A percentile compares a stretch with the other conserved stretches of the same genome.
These are phyloP conservation scores for Haematococcus lacustris DNA, from an alignment of 139 green algal genomes.

Conservation along the genomic window DNA sequence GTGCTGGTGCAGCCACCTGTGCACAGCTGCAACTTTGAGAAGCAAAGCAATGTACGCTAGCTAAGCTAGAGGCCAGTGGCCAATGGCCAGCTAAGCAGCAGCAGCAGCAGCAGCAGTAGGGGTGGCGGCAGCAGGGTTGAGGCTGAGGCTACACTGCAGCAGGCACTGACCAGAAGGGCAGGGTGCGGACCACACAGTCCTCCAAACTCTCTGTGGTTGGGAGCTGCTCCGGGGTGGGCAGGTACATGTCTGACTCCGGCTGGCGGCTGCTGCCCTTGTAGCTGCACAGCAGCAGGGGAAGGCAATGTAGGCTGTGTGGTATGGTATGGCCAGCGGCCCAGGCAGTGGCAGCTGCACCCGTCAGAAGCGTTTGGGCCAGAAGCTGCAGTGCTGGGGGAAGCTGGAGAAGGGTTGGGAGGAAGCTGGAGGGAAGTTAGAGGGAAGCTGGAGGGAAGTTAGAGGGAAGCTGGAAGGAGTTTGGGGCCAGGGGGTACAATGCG, in stretches of 20 bases:
- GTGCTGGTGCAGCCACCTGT: background rate
- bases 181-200: slow-evolving; percentile 19
- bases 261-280: background rate
- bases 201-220: slow-evolving; percentile 20
- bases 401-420: no score
- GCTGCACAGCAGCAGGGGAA: no score
- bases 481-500: background rate
- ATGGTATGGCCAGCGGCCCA: background rate
- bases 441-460: no score
- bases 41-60: no score
- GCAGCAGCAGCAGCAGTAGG: no score
- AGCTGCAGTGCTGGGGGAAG: background rate
- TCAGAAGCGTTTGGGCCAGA: background rate
- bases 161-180: slow-evolving; percentile 19
- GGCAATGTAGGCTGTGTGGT: background rate
- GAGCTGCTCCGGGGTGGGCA: background rate
- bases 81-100: no score
- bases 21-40: no score
- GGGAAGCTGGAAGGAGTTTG: background rate
- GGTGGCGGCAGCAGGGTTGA: no score
- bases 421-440: no score
- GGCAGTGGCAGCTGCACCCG: background rate
- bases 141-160: background rate
- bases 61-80: no score
- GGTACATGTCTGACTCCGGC: background rate